Conservation (phyloP, 352 stramenopile species). For the Pythium coloratum region DNA sequence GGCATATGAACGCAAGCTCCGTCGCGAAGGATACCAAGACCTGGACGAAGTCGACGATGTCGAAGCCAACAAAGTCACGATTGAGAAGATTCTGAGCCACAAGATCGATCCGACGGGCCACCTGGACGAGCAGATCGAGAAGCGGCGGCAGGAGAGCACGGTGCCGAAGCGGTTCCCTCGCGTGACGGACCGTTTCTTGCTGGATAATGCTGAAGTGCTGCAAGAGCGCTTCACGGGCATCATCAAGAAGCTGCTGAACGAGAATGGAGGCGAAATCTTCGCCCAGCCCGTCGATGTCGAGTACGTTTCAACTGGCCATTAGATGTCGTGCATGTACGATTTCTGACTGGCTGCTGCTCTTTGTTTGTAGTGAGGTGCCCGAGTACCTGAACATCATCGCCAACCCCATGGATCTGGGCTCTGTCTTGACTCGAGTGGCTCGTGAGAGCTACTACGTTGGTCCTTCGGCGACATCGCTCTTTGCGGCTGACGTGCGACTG, state of each 20-base stretch:
- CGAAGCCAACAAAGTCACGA: conserved; percentile 83
- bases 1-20: conserved; percentile 80
- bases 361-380: conserved; percentile 48
- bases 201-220: conserved; percentile 69
- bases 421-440: conserved; percentile 63
- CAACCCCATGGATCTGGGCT: conserved; percentile 89
- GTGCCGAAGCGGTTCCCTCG: conserved; percentile 62
- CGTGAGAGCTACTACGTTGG: conserved; percentile 85
- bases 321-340: not conserved
- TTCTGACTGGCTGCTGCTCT: conserved; percentile 5
- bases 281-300: conserved; percentile 75
- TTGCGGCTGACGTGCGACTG: conserved; percentile 81
- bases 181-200: conserved; percentile 81
- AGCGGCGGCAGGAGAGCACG: conserved; percentile 50
- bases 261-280: conserved; percentile 85
- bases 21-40: conserved; percentile 80
- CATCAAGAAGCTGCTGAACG: conserved; percentile 78
- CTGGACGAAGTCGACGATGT: conserved; percentile 88
- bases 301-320: conserved; percentile 29
- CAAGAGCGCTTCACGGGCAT: conserved; percentile 77
- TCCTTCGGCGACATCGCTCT: conserved; percentile 64
- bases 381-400: conserved; percentile 87
- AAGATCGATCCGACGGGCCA: conserved; percentile 80
- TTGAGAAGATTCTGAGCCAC: conserved; percentile 89
- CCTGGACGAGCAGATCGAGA: conserved; percentile 85